Evolutionary conservation across 1,284 basidiomycete genomes (phyloP).

Genomic region (Pholiota adiposa): DNA sequence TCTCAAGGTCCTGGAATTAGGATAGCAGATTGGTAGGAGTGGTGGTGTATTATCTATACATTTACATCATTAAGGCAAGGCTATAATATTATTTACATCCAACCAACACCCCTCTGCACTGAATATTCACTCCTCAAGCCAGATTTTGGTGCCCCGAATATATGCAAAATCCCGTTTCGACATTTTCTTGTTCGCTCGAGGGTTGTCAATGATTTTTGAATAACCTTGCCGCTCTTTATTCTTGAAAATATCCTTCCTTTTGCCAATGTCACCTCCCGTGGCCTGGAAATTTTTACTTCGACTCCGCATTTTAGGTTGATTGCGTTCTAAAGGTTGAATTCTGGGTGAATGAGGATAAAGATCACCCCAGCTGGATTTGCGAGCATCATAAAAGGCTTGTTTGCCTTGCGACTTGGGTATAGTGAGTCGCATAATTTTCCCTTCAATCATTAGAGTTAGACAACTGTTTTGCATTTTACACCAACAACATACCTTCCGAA

Average conservation of each 20-base stretch:
- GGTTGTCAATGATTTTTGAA: slow-evolving; percentile 20
- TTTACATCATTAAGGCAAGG: slow-evolving; percentile 23
- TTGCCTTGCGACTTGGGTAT: slow-evolving; percentile 93
- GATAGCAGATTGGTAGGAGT: slow-evolving; percentile 57
- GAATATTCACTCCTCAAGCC: slow-evolving; percentile 21
- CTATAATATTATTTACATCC: neutral
- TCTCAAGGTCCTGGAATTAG: slow-evolving; percentile 86
- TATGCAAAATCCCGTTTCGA: slow-evolving; percentile 27
- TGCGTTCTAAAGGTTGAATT: slow-evolving; percentile 69
- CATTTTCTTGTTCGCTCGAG: slow-evolving; percentile 27
- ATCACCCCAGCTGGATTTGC: slow-evolving; percentile 94
- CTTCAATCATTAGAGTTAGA: slow-evolving; percentile 43
- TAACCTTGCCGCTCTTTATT: slow-evolving; percentile 23
- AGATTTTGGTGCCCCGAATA: slow-evolving; percentile 24
- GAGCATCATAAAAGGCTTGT: slow-evolving; percentile 93
- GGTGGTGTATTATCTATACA: slow-evolving; percentile 14
- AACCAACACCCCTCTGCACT: neutral
- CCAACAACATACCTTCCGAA: slow-evolving; percentile 61
- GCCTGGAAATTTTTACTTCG: slow-evolving; percentile 38
- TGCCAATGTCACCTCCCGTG: slow-evolving; percentile 57
- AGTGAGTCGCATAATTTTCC: slow-evolving; percentile 89
- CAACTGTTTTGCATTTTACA: neutral
- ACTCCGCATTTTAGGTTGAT: slow-evolving; percentile 40
- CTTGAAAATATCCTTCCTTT: slow-evolving; percentile 37
- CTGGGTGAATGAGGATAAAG: slow-evolving; percentile 89